Percentiles rank a stretch among this genome's conserved stretches.
Conservation (phyloP, 805 yeast genomes). For the Spathaspora sp. region DNA sequence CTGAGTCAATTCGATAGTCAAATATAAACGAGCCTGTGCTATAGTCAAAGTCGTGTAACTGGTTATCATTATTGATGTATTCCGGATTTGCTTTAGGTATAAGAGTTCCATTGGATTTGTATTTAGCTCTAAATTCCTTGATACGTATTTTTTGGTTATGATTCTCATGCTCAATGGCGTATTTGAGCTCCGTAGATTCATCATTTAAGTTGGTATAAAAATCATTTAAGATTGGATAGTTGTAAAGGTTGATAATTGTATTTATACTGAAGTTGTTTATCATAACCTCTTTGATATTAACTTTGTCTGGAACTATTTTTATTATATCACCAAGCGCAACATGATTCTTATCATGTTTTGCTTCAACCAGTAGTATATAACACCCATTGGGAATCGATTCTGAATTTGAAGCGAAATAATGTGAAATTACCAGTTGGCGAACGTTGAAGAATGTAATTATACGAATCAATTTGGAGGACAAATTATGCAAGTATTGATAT, state of each 20-base stretch:
- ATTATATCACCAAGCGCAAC: slow-evolving; percentile 12
- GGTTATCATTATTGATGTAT: slow-evolving; percentile 4
- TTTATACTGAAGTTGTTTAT: slow-evolving; percentile 11
- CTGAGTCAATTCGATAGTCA: slow-evolving; percentile 20
- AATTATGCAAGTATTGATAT: slow-evolving; percentile 16
- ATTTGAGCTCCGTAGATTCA: neutral
- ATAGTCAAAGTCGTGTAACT: slow-evolving; percentile 15
- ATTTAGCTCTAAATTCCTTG: slow-evolving; percentile 2
- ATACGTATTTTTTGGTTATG: slow-evolving; percentile 8
- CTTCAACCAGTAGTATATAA: slow-evolving; percentile 9
- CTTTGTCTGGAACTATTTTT: slow-evolving; percentile 13
- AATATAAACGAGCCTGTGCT: slow-evolving; percentile 20
- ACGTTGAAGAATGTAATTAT: slow-evolving; percentile 30
- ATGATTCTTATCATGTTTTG: slow-evolving; percentile 6
- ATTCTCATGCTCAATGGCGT: slow-evolving; percentile 7
- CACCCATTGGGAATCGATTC: slow-evolving; percentile 14
- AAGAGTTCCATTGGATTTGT: neutral
- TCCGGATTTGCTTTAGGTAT: neutral
- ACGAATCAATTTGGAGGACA: slow-evolving; percentile 25
- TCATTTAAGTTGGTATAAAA: slow-evolving; percentile 2
- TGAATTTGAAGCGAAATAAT: slow-evolving; percentile 10
- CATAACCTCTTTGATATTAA: slow-evolving; percentile 16
- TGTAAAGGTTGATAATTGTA: slow-evolving; percentile 10
- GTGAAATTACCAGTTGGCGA: slow-evolving; percentile 18
- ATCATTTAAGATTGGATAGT: slow-evolving; percentile 16